Evolutionary conservation across 768 basidiomycete genomes (phyloP).

Genomic region (Holtermannia corniformis): DNA sequence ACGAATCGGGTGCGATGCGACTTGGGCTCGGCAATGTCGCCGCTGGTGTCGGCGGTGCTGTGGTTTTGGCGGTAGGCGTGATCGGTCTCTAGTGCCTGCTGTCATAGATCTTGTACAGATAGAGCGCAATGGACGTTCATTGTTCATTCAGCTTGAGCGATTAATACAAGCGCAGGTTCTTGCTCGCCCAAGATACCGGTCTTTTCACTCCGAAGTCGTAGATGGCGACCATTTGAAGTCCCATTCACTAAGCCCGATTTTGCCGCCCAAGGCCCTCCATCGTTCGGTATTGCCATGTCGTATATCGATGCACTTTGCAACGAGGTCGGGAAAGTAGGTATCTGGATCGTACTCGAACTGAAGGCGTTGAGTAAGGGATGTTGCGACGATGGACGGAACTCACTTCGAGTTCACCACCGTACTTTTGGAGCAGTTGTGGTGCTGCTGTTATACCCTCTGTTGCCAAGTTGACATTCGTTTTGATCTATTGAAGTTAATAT

Average conservation of each 20-base stretch:
- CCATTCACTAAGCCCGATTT: not conserved
- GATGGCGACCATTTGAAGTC: no score
- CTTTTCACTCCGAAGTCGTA: no score
- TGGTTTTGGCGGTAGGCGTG: no score
- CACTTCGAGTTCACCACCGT: slow-evolving; percentile 33
- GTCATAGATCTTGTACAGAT: no score
- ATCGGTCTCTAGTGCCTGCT: no score
- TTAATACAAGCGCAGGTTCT: no score
- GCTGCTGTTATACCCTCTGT: slow-evolving; percentile 16
- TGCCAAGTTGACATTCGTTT: slow-evolving; percentile 24
- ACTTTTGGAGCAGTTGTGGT: slow-evolving; percentile 21
- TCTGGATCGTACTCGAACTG: slow-evolving; percentile 30
- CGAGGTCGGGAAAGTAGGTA: slow-evolving; percentile 24
- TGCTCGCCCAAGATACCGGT: no score
- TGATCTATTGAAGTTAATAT: slow-evolving; percentile 22
- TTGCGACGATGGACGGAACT: slow-evolving; percentile 4
- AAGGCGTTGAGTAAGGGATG: not conserved
- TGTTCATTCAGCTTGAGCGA: no score
- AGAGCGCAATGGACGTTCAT: no score
- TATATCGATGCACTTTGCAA: slow-evolving; percentile 14
- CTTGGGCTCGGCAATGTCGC: no score
- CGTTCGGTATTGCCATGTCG: slow-evolving; percentile 11
- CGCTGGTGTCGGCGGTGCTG: no score
- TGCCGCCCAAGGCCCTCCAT: slow-evolving; percentile 14
- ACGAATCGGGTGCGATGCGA: no score